Conservation (phyloP, 805 yeast species). For the Yarrowia sp. region DNA sequence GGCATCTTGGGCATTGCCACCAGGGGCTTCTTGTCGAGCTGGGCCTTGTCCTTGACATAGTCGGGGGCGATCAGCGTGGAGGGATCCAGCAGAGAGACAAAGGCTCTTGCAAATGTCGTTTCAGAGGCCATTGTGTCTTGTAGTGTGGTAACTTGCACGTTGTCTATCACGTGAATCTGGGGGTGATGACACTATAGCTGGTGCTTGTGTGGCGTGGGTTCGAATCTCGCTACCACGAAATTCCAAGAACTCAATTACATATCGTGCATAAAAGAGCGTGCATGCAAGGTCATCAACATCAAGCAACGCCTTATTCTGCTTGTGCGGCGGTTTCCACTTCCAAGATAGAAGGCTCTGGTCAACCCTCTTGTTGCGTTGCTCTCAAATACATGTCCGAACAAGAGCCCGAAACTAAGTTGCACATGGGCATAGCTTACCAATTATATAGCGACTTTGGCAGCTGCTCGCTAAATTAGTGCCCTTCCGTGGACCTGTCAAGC, state of each 20-base stretch:
- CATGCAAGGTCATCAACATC: constrained; percentile 1
- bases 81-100: constrained; percentile 31
- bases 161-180: constrained; percentile 19
- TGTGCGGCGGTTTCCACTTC: background rate
- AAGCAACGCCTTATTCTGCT: constrained; percentile 9
- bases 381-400: background rate
- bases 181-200: background rate
- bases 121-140: constrained; percentile 33
- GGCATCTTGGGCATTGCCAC: constrained; percentile 39
- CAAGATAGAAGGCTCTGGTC: background rate
- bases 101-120: constrained; percentile 33
- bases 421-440: constrained; percentile 3
- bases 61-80: constrained; percentile 27
- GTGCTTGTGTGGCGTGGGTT: constrained; percentile 3
- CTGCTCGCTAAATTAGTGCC: background rate
- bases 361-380: constrained; percentile 5
- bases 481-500: constrained; percentile 21
- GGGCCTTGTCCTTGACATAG: constrained; percentile 38
- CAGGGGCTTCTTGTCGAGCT: constrained; percentile 29
- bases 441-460: background rate
- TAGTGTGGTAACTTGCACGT: background rate
- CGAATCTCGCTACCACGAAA: background rate
- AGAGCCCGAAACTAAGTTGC: background rate
- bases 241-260: background rate
- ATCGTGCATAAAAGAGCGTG: constrained; percentile 4